Base-by-base conservation (phyloP, 805 yeast genomes). In the Ogataea salicorniae region DNA sequence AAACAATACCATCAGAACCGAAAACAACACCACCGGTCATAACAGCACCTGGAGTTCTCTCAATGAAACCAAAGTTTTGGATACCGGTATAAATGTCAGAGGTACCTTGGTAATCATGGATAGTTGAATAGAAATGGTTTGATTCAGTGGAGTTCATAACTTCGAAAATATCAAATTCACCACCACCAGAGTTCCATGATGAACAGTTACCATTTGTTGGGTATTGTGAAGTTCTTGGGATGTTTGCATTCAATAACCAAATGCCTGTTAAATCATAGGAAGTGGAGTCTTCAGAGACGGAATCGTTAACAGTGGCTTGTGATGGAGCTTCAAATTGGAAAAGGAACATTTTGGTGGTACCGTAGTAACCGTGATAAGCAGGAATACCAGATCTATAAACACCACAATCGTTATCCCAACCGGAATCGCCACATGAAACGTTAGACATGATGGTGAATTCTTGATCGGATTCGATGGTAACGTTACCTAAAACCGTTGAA, bases 281-380 rank as follows among this genome's bases (percentile, higher is more conserved):
- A 5, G 68, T 52, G 11, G 70, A 55, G 46, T 70, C 67, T 41
- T 59, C 57, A n/a, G 44, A 51, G n/a, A 42, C 49, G 45, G 68
- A 66, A 22, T 69, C 57, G 56, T 83, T 88, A 6, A 44, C 6
- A 2, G 26, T 8, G 5, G 37, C 15, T 17, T 44, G 42, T 29
- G 69, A 65, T 41, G 91, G 91, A 79, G 82, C 79, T 46, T 71
- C 68, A 62, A 85, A 85, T 62, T 83, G 83, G 57, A 85, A 84
- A 51, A 84, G 66, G 58, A 84, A 85, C 84, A 84, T 77, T 67
- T 84, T 85, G 45, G 80, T 76, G 16, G 72, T 61, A 40, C 91
- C 91, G 48, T 73, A 71, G 59, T 71, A 85, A 2, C 92, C 92
- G 57, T 84, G 85, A 75, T 85, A 85, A 48, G 98, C 97, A 58